Evolutionary conservation across 2,329 filamentous ascomycete species (phyloP), one percentile per base, ranked within the genome.

Genomic region (Venturiaceae sp.): DNA sequence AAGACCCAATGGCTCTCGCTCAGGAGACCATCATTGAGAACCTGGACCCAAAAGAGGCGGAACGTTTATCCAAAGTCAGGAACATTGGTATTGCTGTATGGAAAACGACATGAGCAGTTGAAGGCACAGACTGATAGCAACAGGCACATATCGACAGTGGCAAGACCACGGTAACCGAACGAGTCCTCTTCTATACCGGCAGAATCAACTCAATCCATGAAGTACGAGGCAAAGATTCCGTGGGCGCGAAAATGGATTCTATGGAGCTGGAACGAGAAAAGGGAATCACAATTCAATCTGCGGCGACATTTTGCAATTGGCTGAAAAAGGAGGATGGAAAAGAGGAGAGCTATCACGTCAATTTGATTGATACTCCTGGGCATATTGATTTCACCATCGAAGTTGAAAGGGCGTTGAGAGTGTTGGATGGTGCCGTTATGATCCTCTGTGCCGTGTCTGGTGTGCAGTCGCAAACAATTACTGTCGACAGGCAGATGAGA

Each of bases 381-480:
- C 94, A 99, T 76, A 97, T 99, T 69, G 94, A 99, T 73, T 99
- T 99, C 71, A 99, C 94, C 14, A 97, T 99, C 64, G 94, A 99
- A 75, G 94, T 99, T 52, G 94, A 99, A 79, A 83, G 94, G 72
- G 94, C 94, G 60, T 77, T 99, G 71, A 84, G 94, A 72, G 94
- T 99, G 61, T 81, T 99, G 44, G 94, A 99, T 69, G 94, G 94
- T 63, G 94, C 94, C 58, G 91, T 96, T 71, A 95, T 99, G 92
- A 96, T 99, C 73, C 81, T 99, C 59, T 99, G 94, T 71, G 94
- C 94, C 62, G 94, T 97, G 61, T 95, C 90, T 67, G 94, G 94
- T 70, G 94, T 99, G 34, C 94, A 99, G 76, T 92, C 87, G 70
- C 94, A 99, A 76, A 99, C 94, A 21, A 96, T 96, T 66, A 99